Base-by-base conservation (phyloP, 176 grass and related monocot genomes). In the bread wheat (Triticum aestivum) region DNA sequence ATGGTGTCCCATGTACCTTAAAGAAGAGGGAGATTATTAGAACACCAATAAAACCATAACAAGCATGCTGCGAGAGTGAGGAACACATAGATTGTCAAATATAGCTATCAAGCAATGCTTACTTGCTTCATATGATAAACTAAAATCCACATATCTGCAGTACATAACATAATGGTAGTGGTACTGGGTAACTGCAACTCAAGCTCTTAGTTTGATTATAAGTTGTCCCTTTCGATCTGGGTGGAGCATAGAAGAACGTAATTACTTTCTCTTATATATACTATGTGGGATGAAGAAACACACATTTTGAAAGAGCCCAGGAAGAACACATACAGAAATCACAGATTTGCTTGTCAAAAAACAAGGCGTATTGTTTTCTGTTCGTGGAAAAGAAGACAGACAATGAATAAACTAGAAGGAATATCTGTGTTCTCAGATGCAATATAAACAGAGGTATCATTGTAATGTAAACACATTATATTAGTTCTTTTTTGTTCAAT, bases 1-100 rank as follows among this genome's bases (percentile, higher is more conserved):
- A 98, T 51, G 63, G 24, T 72, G 95, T 89, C 51, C 93, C 93
- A 76, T 86, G 75, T 29, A 69, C 42, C 96, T 98, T 83, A 21
- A 45, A 47, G 58, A 63, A 56, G 54, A 81, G 42, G 73, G 42
- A 1, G 69, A 44, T 20, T 47, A 8, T 92, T 84, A 89, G 66
- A 21, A 61, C 29, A 67, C 14, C 20, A 45, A 64, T 64, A 79
- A 79, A 8, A 84, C 29, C 14, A 49, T 27, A 87, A 35, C 5
- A 85, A 73, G 18, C 11, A 5, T 5, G 27, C 8, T 59, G 42
- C 62, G 7, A 35, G n/a, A 66, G 29, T 51, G 5, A 33, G 41
- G 35, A 38, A 79, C 17, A 45, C 3, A 63, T 65, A 62, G 27
- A 86, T 74, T 39, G 47, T 62, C 39, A 64, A 70, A 75, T 64